Evolutionary conservation across 345 rosid genomes (phyloP), one percentile per base, ranked within the genome.

Genomic region (Arabidopsis suecica): DNA sequence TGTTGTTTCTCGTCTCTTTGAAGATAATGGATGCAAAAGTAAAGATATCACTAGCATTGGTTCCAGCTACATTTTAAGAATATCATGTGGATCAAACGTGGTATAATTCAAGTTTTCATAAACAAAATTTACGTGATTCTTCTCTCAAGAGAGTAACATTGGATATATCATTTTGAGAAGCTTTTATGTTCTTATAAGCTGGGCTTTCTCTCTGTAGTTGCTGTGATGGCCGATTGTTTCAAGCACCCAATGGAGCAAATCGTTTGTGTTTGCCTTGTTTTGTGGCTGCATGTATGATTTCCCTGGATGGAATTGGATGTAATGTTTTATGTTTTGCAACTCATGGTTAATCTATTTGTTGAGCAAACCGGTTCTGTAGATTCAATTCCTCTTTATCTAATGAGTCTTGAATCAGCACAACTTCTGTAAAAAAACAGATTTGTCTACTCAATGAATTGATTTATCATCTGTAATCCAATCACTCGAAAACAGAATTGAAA

Each of bases 51-150:
- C 69, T 89, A 64, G 91, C 98, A 10, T 48, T 91, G 40, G 85
- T 89, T 79, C 97, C 94, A 18, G 96, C 96, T 13, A 94, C 89
- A 78, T 89, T 88, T 80, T 91, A 86, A 23, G 38, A 87, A 81
- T 86, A 87, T 87, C 80, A 88, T 90, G 87, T 91, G 93, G 93
- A 90, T 90, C 64, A 90, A 85, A 82, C 83, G 85, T 83, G 95
- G 97, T 94, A 71, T 18, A 69, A 63, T 76, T 57, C 61, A 41
- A 14, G 18, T 40, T 22, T 40, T 14, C 41, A 64, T 47, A 12
- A 40, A 36, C 11, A 25, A 41, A 13, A 9, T 65, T 65, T 36
- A 28, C 62, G 34, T 45, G 20, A 18, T 36, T 34, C 49, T 18
- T 33, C 37, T 18, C 63, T 30, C 30, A 41, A 2, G 20, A n/a